Conservation (phyloP, 345 rosid species). For the Bruguiera parviflora region DNA sequence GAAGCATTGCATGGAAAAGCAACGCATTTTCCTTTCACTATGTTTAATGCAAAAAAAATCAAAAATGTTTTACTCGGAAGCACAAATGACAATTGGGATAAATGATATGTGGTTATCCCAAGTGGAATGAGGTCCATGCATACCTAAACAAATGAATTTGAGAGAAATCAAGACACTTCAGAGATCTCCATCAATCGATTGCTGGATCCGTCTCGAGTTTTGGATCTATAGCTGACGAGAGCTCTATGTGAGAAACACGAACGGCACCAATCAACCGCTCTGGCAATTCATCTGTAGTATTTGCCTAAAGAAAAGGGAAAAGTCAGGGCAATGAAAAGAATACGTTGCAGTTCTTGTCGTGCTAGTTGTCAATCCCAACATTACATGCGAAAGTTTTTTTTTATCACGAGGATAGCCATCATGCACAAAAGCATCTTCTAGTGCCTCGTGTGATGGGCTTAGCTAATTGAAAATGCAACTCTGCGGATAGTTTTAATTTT, state of each 20-base stretch:
- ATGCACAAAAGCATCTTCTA: no score
- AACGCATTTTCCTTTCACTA: conserved; percentile 3
- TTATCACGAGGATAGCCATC: no score
- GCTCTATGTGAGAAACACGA: conserved; percentile 86
- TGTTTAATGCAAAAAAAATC: conserved; percentile 9
- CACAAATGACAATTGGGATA: conserved; percentile 8
- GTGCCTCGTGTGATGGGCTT: no score
- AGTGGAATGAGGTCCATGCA: conserved; percentile 3
- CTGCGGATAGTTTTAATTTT: no score
- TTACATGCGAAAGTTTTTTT: no score
- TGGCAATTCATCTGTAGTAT: conserved; percentile 77
- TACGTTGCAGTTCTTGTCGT: no score
- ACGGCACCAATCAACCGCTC: conserved; percentile 90
- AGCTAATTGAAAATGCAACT: no score
- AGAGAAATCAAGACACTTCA: conserved; percentile 4
- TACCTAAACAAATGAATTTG: conserved; percentile 18
- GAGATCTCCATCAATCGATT: conserved; percentile 3
- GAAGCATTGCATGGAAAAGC: no score
- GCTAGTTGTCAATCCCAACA: no score
- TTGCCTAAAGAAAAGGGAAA: conserved; percentile 47
- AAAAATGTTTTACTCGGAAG: neutral
- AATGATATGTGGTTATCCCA: neutral
- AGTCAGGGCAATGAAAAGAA: neutral
- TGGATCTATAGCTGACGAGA: conserved; percentile 87
- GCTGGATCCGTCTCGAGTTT: conserved; percentile 44